phyloP scores from a whole-genome alignment of 192 early-diverging fungal species.

The Ramicandelaber brevisporus region DNA sequence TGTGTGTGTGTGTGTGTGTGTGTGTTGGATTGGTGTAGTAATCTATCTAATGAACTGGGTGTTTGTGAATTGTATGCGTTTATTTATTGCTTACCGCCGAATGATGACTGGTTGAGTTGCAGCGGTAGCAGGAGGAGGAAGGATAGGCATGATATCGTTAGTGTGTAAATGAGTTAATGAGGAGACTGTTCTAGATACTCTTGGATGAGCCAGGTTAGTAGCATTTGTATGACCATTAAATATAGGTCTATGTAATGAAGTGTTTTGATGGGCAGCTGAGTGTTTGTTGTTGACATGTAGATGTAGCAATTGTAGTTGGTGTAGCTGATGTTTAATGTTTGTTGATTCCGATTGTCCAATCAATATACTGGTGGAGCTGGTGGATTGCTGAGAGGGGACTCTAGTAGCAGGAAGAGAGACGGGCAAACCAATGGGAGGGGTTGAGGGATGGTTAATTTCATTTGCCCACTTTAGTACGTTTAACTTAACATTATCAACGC shows the following conservation, averaged over 20 bases:
- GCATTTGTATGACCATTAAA: no score
- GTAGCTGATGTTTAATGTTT: background rate
- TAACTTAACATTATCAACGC: slow-evolving; percentile 15
- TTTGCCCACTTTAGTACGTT: slow-evolving; percentile 19
- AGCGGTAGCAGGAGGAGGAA: no score
- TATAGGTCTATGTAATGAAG: no score
- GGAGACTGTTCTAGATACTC: no score
- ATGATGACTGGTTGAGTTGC: no score
- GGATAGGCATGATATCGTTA: no score
- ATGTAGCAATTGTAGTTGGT: background rate
- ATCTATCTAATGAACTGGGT: slow-evolving; percentile 4
- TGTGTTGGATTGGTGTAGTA: slow-evolving; percentile 6
- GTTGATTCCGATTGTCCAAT: background rate
- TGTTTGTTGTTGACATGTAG: no score
- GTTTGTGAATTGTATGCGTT: background rate
- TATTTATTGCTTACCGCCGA: background rate
- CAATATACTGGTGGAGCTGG: background rate
- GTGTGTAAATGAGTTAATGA: no score
- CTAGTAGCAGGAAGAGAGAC: no score
- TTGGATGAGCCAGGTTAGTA: no score
- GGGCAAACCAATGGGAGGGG: no score
- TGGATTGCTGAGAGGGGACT: background rate
- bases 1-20: slow-evolving; percentile 8
- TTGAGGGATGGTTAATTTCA: background rate
- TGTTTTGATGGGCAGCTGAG: no score